These are phyloP conservation scores for Taxillus chinensis DNA, from an alignment of 164 flowering plant genomes.

Conservation along the genomic window DNA sequence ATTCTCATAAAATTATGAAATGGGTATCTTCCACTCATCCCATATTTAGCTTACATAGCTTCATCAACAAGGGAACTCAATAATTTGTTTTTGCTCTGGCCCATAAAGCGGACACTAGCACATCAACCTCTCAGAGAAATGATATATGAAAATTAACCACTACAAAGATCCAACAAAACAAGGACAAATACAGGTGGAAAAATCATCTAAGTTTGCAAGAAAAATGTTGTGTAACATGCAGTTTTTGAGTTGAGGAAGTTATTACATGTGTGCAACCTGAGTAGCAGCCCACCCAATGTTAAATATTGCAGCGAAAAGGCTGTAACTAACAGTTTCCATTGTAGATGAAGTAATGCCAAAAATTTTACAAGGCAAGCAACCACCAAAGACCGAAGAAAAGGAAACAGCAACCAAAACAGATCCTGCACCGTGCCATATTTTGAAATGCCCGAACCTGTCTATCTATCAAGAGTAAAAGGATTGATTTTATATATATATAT, in stretches of 20 bases:
- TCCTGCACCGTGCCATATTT: conserved; percentile 90
- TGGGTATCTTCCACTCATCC: no score
- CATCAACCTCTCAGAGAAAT: no score
- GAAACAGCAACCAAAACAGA: conserved; percentile 79
- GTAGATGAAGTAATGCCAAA: conserved; percentile 38
- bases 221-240: no score
- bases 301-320: conserved; percentile 80
- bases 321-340: conserved; percentile 69
- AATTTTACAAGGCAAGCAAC: conserved; percentile 73
- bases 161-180: no score
- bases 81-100: no score
- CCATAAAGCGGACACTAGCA: no score
- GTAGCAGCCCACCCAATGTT: conserved; percentile 96
- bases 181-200: no score
- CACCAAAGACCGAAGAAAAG: conserved; percentile 92
- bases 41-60: no score
- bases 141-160: no score
- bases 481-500: not conserved
- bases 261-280: conserved; percentile 94
- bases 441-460: conserved; percentile 95
- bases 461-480: conserved; percentile 35
- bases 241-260: conserved; percentile 2
- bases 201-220: no score
- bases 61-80: no score
- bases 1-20: no score